Evolutionary conservation across 352 stramenopile genomes (phyloP), one percentile per base, ranked within the genome.

Genomic region (Pythium periplocum): DNA sequence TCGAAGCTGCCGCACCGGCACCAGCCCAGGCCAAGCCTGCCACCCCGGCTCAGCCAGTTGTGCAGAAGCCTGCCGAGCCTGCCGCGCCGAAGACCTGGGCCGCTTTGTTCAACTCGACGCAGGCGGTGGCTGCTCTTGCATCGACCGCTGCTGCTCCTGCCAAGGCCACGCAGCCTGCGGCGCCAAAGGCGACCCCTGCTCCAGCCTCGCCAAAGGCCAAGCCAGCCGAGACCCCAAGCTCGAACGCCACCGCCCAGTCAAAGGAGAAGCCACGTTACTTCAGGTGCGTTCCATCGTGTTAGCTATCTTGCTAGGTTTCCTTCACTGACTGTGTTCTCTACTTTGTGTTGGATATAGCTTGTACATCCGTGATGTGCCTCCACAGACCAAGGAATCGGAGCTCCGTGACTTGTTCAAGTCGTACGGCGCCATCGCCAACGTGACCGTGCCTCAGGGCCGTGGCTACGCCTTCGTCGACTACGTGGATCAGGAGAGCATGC

Each of bases 401-500:
- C 39, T 95, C 47, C 81, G 78, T 42, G 78, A 91, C 43, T 62
- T 95, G 45, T 95, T 95, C 67, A 81, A 85, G 65, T 46, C 61
- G 49, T 92, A 86, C 64, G 84, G 84, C 26, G 53, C 75, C 41
- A 88, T 95, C 48, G 84, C 79, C 34, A 78, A 73, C 57, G 71
- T 90, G 42, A 91, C 68, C 40, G 65, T 93, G 2, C 66, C 82
- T 30, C 43, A 53, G 8, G 51, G 65, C 48, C 83, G 83, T 39
- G 76, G 76, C 56, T 91, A 78, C 49, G 84, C 82, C n/a, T 95
- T 93, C 53, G 79, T 95, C 35, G 84, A 95, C 70, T 95, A 75
- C 53, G 71, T 71, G 39, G 82, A 95, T 45, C 53, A 86, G 55
- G 79, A 90, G 50, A 85, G 75, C 57, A 84, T 91, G 78, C 83